Conservation (phyloP, 768 basidiomycete species). For the Rhizopogon sp. region DNA sequence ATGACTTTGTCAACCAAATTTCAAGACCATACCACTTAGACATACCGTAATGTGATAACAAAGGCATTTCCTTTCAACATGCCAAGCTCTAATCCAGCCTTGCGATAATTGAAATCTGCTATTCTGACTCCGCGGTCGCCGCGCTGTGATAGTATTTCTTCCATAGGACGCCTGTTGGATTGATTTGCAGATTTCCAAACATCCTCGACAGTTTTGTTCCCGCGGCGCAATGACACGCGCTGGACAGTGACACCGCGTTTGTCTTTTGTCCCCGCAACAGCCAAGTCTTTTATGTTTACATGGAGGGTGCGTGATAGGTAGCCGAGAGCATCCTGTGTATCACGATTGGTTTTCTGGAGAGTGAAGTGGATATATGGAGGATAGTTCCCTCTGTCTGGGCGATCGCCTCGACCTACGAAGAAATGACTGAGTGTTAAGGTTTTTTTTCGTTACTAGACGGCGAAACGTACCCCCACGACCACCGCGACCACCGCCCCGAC, state of each 20-base stretch:
- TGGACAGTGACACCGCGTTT: slow-evolving; percentile 97
- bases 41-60: slow-evolving; percentile 86
- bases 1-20: slow-evolving; percentile 23
- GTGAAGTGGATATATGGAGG: slow-evolving; percentile 95
- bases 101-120: slow-evolving; percentile 82
- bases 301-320: slow-evolving; percentile 77
- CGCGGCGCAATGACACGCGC: slow-evolving; percentile 75
- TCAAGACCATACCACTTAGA: not conserved
- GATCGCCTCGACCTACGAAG: slow-evolving; percentile 30
- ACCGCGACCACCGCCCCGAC: slow-evolving; percentile 41
- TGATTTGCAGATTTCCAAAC: slow-evolving; percentile 84
- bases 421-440: not conserved
- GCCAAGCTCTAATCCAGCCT: slow-evolving; percentile 81
- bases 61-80: slow-evolving; percentile 97
- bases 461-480: slow-evolving; percentile 21
- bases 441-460: not conserved
- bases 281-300: slow-evolving; percentile 73
- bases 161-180: slow-evolving; percentile 48
- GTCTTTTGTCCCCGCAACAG: slow-evolving; percentile 95
- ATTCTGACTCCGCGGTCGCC: slow-evolving; percentile 90
- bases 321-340: slow-evolving; percentile 90
- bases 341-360: slow-evolving; percentile 94
- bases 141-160: slow-evolving; percentile 60
- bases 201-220: slow-evolving; percentile 72
- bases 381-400: slow-evolving; percentile 55